phyloP scores from a whole-genome alignment of 2,329 filamentous ascomycete genomes.

The Diaporthe velutina region DNA sequence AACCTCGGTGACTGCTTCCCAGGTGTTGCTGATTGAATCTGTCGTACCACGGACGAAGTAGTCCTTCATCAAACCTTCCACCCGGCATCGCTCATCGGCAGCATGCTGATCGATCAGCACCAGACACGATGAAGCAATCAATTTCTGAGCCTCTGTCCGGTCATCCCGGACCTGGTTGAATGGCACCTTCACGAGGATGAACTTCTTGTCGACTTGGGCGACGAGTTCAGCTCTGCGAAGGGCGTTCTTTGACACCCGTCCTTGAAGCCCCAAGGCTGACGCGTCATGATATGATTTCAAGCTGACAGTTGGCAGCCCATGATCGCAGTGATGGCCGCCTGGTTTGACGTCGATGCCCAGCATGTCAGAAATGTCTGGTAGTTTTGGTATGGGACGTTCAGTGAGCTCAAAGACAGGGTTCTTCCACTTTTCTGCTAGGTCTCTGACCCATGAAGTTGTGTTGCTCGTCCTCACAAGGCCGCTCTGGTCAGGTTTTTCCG shows the following conservation, averaged over 20 bases:
- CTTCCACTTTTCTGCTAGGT: constrained; percentile 75
- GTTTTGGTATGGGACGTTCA: constrained; percentile 59
- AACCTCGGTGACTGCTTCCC: constrained; percentile 49
- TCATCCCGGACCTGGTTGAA: constrained; percentile 39
- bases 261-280: constrained; percentile 47
- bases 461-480: neutral
- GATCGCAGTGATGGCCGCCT: constrained; percentile 28
- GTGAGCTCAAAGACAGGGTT: constrained; percentile 79
- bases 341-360: constrained; percentile 43
- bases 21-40: constrained; percentile 5
- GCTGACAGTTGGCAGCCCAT: constrained; percentile 21
- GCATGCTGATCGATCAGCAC: constrained; percentile 94
- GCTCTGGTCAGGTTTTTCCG: constrained; percentile 50
- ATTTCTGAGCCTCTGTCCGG: constrained; percentile 30
- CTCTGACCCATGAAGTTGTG: constrained; percentile 66
- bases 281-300: constrained; percentile 37
- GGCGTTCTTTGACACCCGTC: constrained; percentile 71
- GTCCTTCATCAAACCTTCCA: constrained; percentile 77
- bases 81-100: constrained; percentile 86
- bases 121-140: constrained; percentile 56
- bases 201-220: constrained; percentile 90
- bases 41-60: constrained; percentile 57
- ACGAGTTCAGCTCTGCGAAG: constrained; percentile 76
- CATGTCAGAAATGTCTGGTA: constrained; percentile 50
- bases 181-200: constrained; percentile 78